Evolutionary conservation across 2,329 filamentous ascomycete species (phyloP), one percentile per base, ranked within the genome.

Genomic region (Emergomyces pasteurianus): DNA sequence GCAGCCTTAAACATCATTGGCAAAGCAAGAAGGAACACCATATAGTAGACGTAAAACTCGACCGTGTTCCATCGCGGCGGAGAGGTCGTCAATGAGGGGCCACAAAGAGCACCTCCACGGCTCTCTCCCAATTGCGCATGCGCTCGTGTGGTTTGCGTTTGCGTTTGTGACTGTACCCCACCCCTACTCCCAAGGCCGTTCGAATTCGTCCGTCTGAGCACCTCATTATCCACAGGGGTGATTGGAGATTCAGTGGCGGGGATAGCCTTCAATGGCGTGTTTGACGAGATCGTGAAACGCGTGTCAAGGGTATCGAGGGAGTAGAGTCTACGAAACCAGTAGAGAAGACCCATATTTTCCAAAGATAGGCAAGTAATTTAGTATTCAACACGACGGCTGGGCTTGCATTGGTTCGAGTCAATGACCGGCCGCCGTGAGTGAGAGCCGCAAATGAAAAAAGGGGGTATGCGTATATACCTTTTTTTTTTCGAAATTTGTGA

Each of bases 1-100:
- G 88, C 86, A n/a, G 87, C 80, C 79, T 90, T 95, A 75, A 96
- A 90, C 92, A 99, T 99, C 68, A 86, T 82, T 9, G 90, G 90
- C 31, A 97, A 80, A 60, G 79, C 80, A 6, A 83, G 71, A 36
- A 81, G 63, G 67, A 96, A 83, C 65, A 89, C 75, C 23, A 87
- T 55, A 67, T 86, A 88, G 77, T 99, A 97, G 59, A 91, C 67
- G 71, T 84, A 87, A 77, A 94, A 97, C 75, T 99, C 94, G 2
- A 82, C 81, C 0, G 91, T 95, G 28, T 81, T 84, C 92, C 92
- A 99, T 85, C 83, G 87, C 50, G 92, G 82, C 42, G 85, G 83
- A 63, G 79, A 60, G 5, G 54, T 36, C 16, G 50, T 54, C n/a
- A 54, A 21, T 21, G 50, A 54, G 9, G 31, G n/a, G 12, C 50